phyloP scores from a whole-genome alignment of 2,329 filamentous ascomycete species.

The Aspergillus proliferans region DNA sequence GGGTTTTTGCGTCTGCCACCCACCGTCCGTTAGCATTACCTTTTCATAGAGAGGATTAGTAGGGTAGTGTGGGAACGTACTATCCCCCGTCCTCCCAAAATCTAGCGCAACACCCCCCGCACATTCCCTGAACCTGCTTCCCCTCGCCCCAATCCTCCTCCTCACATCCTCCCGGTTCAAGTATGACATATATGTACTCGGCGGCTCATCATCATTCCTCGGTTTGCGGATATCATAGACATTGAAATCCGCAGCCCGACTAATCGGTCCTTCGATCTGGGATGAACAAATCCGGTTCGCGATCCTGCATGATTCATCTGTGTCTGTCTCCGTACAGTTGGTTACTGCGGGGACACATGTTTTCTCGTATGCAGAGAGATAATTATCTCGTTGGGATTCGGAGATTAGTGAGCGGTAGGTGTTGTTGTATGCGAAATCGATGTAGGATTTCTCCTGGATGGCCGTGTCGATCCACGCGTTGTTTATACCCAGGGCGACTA shows the following conservation, averaged over 20 bases:
- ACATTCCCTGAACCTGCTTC: conserved; percentile 38
- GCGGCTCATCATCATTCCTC: conserved; percentile 32
- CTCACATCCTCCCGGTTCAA: conserved; percentile 32
- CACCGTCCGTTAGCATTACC: too few species aligned
- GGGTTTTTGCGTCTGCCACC: conserved; percentile 36
- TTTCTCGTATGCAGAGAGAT: conserved; percentile 28
- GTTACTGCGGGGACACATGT: conserved; percentile 35
- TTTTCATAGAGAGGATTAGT: neutral
- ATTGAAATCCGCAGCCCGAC: conserved; percentile 21
- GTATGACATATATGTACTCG: conserved; percentile 39
- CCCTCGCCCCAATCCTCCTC: conserved; percentile 43
- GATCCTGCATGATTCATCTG: conserved; percentile 24
- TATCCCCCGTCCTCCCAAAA: conserved; percentile 39
- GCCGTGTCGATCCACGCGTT: conserved; percentile 52
- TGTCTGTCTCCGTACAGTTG: conserved; percentile 29
- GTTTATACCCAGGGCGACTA: conserved; percentile 52
- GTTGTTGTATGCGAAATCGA: conserved; percentile 44
- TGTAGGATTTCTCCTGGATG: conserved; percentile 39
- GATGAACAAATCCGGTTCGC: conserved; percentile 32
- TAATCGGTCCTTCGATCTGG: conserved; percentile 32
- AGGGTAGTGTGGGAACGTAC: conserved; percentile 9
- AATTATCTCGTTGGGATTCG: conserved; percentile 22
- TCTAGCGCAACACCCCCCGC: conserved; percentile 30
- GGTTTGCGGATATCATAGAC: conserved; percentile 44
- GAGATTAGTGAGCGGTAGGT: conserved; percentile 40